phyloP scores from a whole-genome alignment of 2,329 filamentous ascomycete species.

The Tolypocladium album region DNA sequence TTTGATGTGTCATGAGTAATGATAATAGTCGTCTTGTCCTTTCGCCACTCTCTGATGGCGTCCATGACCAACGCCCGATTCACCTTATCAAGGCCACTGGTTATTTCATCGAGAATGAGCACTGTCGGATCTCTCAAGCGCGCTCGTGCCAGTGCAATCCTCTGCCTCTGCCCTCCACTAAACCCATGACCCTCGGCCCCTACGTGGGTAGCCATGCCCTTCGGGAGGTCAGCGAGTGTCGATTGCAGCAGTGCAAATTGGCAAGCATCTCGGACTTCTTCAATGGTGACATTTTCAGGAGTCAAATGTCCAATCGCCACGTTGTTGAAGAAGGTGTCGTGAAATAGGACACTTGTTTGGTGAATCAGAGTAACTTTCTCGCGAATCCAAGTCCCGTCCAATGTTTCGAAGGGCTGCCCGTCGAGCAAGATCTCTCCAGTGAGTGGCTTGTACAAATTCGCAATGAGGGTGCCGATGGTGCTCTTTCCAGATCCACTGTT shows the following conservation, averaged over 20 bases:
- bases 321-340: conserved; percentile 69
- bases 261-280: conserved; percentile 51
- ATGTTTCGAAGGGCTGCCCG: conserved; percentile 43
- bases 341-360: conserved; percentile 72
- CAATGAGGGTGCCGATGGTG: conserved; percentile 69
- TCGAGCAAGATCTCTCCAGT: conserved; percentile 62
- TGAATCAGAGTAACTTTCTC: conserved; percentile 72
- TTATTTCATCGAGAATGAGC: conserved; percentile 80
- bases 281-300: conserved; percentile 33
- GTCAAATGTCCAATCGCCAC: conserved; percentile 58
- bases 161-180: conserved; percentile 78
- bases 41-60: conserved; percentile 66
- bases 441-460: conserved; percentile 62
- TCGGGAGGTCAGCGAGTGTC: conserved; percentile 54
- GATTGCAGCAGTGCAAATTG: conserved; percentile 58
- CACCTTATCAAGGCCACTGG: conserved; percentile 71
- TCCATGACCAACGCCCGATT: conserved; percentile 61
- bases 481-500: conserved; percentile 88
- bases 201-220: conserved; percentile 61
- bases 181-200: conserved; percentile 59
- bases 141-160: conserved; percentile 71
- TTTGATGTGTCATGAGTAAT: conserved; percentile 85
- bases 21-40: conserved; percentile 76
- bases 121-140: conserved; percentile 67
- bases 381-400: conserved; percentile 64